These are phyloP conservation scores for Fagopyrum esculentum DNA, from an alignment of 148 eudicot genomes.

Conservation along the genomic window DNA sequence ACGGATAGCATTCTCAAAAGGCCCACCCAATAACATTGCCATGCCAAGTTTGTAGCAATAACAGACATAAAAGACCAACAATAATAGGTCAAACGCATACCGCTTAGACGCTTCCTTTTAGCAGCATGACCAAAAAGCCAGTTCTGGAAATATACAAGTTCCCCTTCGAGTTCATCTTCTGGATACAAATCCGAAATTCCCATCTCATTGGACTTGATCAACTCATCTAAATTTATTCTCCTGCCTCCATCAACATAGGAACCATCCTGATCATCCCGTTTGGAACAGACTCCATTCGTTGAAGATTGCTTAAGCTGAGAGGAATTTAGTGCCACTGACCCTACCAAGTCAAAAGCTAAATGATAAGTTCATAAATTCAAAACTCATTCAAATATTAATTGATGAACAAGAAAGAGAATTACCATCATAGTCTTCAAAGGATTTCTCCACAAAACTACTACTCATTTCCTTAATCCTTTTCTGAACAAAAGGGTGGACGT, in stretches of 20 bases:
- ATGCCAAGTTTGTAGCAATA: not conserved
- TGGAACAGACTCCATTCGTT: slow-evolving; percentile 26
- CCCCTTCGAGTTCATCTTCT: slow-evolving; percentile 83
- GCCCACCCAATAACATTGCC: not conserved
- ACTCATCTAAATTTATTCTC: slow-evolving; percentile 31
- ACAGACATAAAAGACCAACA: not conserved
- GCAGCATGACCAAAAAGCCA: slow-evolving; percentile 48
- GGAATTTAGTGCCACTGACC: slow-evolving; percentile 27
- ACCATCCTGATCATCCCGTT: slow-evolving; percentile 18
- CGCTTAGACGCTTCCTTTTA: slow-evolving; percentile 48
- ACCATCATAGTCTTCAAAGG: slow-evolving; percentile 35
- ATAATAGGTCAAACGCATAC: slow-evolving; percentile 28
- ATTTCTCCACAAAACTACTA: slow-evolving; percentile 20
- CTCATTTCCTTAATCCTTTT: slow-evolving; percentile 39
- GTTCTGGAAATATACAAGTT: slow-evolving; percentile 68
- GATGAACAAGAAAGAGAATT: slow-evolving; percentile 16
- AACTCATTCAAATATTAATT: slow-evolving; percentile 11
- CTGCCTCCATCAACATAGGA: slow-evolving; percentile 23
- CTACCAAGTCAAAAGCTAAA: slow-evolving; percentile 29
- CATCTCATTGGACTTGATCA: slow-evolving; percentile 36
- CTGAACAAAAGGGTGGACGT: slow-evolving; percentile 51
- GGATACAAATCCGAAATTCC: slow-evolving; percentile 48
- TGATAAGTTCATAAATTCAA: slow-evolving; percentile 17
- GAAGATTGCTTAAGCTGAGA: slow-evolving; percentile 26
- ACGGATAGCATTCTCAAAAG: not conserved